phyloP scores from a whole-genome alignment of 2,329 filamentous ascomycete species.

The Aureobasidium sp. region DNA sequence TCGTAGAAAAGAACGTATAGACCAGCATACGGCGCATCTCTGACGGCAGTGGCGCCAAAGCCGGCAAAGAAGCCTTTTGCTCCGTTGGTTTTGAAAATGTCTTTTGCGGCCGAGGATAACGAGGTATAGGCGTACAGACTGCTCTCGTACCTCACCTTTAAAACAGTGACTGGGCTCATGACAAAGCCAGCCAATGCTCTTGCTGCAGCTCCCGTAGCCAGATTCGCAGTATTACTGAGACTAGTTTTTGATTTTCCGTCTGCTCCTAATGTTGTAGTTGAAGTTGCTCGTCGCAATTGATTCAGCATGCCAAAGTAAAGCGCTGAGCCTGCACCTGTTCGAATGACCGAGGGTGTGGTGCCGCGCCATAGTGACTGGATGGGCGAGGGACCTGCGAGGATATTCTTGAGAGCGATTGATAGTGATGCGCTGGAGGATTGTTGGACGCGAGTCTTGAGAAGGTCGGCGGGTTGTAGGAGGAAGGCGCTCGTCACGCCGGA shows the following conservation, averaged over 20 bases:
- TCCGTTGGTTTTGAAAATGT: slow-evolving; percentile 67
- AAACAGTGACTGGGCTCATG: slow-evolving; percentile 90
- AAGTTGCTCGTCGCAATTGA: slow-evolving; percentile 32
- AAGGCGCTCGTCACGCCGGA: slow-evolving; percentile 84
- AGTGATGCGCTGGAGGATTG: slow-evolving; percentile 66
- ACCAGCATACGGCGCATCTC: slow-evolving; percentile 94
- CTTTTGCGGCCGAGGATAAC: slow-evolving; percentile 59
- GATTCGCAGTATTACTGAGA: slow-evolving; percentile 74
- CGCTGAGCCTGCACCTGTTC: slow-evolving; percentile 85
- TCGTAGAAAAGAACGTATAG: slow-evolving; percentile 94
- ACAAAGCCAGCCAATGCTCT: slow-evolving; percentile 80
- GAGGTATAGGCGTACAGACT: slow-evolving; percentile 77
- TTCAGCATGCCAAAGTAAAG: slow-evolving; percentile 91
- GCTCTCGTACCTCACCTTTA: slow-evolving; percentile 94
- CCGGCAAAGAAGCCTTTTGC: slow-evolving; percentile 82
- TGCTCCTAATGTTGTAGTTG: slow-evolving; percentile 12
- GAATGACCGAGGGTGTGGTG: slow-evolving; percentile 82
- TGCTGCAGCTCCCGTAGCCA: slow-evolving; percentile 74
- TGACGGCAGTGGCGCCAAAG: slow-evolving; percentile 83
- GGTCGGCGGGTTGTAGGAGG: slow-evolving; percentile 86
- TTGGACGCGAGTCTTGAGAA: slow-evolving; percentile 93
- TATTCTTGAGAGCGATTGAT: slow-evolving; percentile 56
- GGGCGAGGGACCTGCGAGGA: slow-evolving; percentile 57
- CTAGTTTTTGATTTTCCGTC: slow-evolving; percentile 31
- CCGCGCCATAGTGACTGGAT: slow-evolving; percentile 81